Conservation (phyloP, 2,329 filamentous ascomycete genomes). For the Hawksworthiomyces lignivorus region DNA sequence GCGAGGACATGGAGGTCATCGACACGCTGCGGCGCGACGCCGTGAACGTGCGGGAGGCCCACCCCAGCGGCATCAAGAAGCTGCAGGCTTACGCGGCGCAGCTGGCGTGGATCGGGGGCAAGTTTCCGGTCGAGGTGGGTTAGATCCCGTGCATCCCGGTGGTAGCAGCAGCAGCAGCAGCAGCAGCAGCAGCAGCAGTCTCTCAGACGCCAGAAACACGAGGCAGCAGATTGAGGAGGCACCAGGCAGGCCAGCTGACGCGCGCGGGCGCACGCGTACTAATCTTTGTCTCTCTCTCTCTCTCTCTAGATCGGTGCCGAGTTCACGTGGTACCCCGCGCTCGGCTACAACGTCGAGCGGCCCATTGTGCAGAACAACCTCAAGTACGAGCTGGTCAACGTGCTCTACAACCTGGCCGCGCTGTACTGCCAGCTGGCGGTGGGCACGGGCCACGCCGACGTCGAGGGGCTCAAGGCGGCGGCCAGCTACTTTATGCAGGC, state of each 20-base stretch:
- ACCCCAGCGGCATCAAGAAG: constrained; percentile 77
- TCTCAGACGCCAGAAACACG: too few species aligned
- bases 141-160: too few species aligned
- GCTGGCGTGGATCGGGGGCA: constrained; percentile 84
- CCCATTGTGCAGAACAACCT: constrained; percentile 60
- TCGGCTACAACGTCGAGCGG: constrained; percentile 80
- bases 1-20: constrained; percentile 74
- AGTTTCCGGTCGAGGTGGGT: constrained; percentile 97
- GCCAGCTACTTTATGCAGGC: constrained; percentile 85
- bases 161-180: too few species aligned
- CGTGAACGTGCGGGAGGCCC: constrained; percentile 81
- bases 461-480: constrained; percentile 78
- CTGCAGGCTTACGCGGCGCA: constrained; percentile 89
- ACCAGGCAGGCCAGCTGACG: too few species aligned
- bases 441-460: constrained; percentile 62
- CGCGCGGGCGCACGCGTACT: too few species aligned
- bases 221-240: too few species aligned
- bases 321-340: constrained; percentile 90
- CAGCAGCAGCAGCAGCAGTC: too few species aligned
- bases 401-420: constrained; percentile 87
- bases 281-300: constrained; percentile 7
- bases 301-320: constrained; percentile 71
- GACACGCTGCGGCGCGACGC: constrained; percentile 77
- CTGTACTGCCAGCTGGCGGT: constrained; percentile 90
- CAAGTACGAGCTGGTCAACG: constrained; percentile 80